Evolutionary conservation across 495 filamentous ascomycete species (phyloP), one percentile per base, ranked within the genome.

Genomic region (Aspergillus bertholletiae): DNA sequence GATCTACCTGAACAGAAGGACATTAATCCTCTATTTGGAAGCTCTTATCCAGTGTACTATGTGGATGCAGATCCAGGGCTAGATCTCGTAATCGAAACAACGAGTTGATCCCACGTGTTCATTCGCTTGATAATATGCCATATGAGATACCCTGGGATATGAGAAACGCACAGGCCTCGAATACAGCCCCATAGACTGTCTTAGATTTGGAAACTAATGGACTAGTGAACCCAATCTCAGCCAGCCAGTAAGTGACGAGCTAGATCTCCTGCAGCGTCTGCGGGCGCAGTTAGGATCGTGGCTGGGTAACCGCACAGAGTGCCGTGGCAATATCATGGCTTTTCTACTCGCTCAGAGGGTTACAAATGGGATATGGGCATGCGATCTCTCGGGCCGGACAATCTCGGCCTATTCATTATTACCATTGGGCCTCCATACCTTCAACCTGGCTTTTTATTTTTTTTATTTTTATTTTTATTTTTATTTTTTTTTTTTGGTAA

Each of bases 11-110:
- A 43, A 5, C 39, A 22, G 11, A 21, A 6, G 7, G 6, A 22
- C 7, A 5, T 12, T 21, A 43, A 12, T 5, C 41, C 44, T 50
- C 57, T 39, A 3, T 39, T 49, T 32, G 6, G 55, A n/a, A 55
- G 44, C 32, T 41, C 45, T 11, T 48, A 20, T 15, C 40, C 50
- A 21, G 57, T 40, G 6, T 67, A 66, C 43, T 56, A 61, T 26
- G 20, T 72, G 51, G 69, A 72, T 45, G 23, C 69, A 2, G 69
- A 72, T 54, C 65, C 67, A 12, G 57, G 65, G 28, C 54, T 24
- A 32, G 63, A 62, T 52, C 46, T 72, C 26, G 52, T 23, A 13
- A 53, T 46, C 50, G 58, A 49, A 60, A 34, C 6, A 12, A 37
- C 13, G 8, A 12, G 8, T 32, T 32, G 30, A 32, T 32, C 30